These are phyloP conservation scores for Chrysosporium queenslandicum DNA, from an alignment of 2,329 filamentous ascomycete genomes.

Conservation along the genomic window DNA sequence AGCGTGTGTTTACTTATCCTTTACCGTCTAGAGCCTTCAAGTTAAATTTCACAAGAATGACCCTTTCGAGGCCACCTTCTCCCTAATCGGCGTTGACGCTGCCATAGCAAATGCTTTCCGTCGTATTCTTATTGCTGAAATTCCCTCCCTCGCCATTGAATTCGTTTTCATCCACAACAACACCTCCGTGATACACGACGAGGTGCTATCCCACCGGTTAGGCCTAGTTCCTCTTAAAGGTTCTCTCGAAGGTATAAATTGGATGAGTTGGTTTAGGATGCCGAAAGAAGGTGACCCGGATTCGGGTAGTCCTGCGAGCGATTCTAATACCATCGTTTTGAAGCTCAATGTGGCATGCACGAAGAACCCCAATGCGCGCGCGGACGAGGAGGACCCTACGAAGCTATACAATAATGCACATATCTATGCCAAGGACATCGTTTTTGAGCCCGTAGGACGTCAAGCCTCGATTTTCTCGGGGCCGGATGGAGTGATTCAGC, in stretches of 20 bases:
- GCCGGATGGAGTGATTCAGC: conserved; percentile 52
- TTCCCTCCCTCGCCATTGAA: conserved; percentile 90
- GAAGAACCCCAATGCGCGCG: conserved; percentile 61
- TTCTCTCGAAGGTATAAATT: conserved; percentile 64
- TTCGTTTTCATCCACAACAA: conserved; percentile 90
- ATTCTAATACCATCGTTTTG: conserved; percentile 81
- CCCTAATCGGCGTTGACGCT: conserved; percentile 82
- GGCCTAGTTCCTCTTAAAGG: conserved; percentile 86
- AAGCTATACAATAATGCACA: conserved; percentile 80
- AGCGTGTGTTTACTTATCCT: neutral
- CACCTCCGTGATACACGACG: conserved; percentile 94
- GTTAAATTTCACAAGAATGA: conserved; percentile 80
- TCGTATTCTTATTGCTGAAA: conserved; percentile 87
- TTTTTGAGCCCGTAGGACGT: conserved; percentile 64
- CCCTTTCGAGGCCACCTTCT: conserved; percentile 70
- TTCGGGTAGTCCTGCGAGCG: conserved; percentile 44
- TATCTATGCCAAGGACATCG: conserved; percentile 68
- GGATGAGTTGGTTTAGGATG: conserved; percentile 73
- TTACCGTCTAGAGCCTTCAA: conserved; percentile 48
- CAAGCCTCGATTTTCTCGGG: conserved; percentile 57
- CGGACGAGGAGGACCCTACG: conserved; percentile 65
- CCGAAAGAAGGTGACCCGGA: conserved; percentile 53
- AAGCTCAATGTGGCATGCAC: conserved; percentile 70
- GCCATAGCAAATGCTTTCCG: conserved; percentile 94
- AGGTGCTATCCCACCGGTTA: conserved; percentile 82